A percentile compares a stretch with the other conserved stretches of the same genome.
phyloP scores from a whole-genome alignment of 2,329 filamentous ascomycete genomes.

The Diplocarpon mali region DNA sequence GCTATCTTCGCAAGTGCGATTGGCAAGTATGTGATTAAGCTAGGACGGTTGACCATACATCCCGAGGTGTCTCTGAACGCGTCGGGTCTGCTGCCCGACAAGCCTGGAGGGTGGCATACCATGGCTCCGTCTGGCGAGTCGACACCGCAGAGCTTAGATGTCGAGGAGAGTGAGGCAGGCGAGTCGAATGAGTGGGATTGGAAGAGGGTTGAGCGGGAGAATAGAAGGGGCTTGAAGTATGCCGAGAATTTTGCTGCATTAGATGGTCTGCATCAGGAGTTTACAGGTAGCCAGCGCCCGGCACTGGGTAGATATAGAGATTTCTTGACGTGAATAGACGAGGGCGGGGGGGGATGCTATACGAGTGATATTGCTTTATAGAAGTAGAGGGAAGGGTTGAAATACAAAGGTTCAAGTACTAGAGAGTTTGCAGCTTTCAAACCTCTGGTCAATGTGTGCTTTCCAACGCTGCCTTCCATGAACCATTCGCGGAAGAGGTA shows the following conservation, averaged over 20 bases:
- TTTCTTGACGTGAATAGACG: conserved; percentile 16
- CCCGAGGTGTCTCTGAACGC: conserved; percentile 65
- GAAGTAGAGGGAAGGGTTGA: neutral
- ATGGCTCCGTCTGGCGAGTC: conserved; percentile 26
- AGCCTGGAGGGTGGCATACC: conserved; percentile 53
- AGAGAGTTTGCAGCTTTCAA: too few species aligned
- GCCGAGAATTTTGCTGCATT: conserved; percentile 46
- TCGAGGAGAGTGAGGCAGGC: neutral
- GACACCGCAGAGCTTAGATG: conserved; percentile 16
- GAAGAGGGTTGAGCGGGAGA: conserved; percentile 43
- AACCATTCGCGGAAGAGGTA: too few species aligned
- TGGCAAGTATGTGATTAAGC: conserved; percentile 75
- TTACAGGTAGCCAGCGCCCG: conserved; percentile 24
- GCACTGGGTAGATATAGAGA: conserved; percentile 27
- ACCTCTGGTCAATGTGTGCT: too few species aligned
- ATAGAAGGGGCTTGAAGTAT: conserved; percentile 43
- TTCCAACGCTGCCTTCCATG: too few species aligned
- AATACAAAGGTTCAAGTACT: neutral
- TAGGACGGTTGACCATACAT: conserved; percentile 72
- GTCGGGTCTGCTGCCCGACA: conserved; percentile 61
- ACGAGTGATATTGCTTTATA: too few species aligned
- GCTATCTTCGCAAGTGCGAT: conserved; percentile 61
- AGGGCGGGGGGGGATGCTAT: neutral
- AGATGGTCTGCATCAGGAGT: conserved; percentile 37
- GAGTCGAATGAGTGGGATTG: conserved; percentile 39